phyloP scores from a whole-genome alignment of 1,284 basidiomycete genomes.

The Pseudozyma hubeiensis region DNA sequence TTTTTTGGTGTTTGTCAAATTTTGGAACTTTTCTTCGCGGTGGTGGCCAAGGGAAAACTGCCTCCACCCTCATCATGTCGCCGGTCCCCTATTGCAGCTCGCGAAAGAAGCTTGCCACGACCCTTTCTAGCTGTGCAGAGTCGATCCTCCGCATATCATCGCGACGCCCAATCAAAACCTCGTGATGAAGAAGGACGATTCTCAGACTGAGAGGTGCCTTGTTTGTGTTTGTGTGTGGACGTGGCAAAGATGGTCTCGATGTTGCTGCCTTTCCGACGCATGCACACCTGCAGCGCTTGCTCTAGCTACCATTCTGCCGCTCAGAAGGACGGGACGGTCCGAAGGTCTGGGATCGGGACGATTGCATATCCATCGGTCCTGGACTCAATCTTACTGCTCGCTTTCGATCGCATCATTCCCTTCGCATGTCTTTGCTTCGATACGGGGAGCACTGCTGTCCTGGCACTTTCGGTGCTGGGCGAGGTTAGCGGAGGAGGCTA shows the following conservation, averaged over 20 bases:
- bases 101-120: not conserved
- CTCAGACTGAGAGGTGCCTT: too few relatives aligned
- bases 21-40: slow-evolving; percentile 10
- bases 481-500: too few relatives aligned
- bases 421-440: too few relatives aligned
- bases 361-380: not conserved
- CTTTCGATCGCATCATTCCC: too few relatives aligned
- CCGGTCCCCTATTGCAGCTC: not conserved
- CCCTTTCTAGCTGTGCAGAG: not conserved
- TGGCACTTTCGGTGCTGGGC: too few relatives aligned
- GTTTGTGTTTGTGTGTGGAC: too few relatives aligned
- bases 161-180: not conserved
- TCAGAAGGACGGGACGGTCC: not conserved
- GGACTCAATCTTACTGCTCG: not conserved
- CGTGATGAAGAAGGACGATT: not conserved
- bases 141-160: not conserved
- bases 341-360: not conserved
- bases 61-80: not conserved
- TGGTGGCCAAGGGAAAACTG: not conserved
- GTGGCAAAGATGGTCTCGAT: too few relatives aligned
- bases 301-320: not conserved
- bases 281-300: not conserved
- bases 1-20: slow-evolving; percentile 4
- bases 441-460: too few relatives aligned
- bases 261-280: too few relatives aligned